Evolutionary conservation across 805 yeast species (phyloP), one percentile per base, ranked within the genome.

Genomic region (Schwanniomyces occidentalis): DNA sequence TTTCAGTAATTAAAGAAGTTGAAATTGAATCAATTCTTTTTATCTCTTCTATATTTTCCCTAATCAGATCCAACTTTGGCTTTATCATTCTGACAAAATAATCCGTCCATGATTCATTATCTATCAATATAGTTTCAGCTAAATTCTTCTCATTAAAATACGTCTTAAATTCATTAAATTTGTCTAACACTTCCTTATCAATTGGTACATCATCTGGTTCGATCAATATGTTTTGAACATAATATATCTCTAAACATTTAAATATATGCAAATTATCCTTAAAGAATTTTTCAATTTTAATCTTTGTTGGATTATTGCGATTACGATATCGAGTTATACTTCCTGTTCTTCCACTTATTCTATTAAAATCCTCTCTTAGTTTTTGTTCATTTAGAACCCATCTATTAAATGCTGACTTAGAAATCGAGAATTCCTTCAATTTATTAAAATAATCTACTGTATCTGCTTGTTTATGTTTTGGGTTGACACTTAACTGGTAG

Each of bases 401-500:
- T 20, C 52, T 29, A 15, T 46, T 46, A 17, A 51, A 43, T 1
- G 47, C 40, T 16, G 50, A 49, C 18, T 38, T 46, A 12, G 49
- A 38, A 14, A 40, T 31, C 19, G 40, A 45, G 41, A 35, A 48
- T 14, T 37, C 34, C 14, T 34, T 30, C 23, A 33, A 26, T 5
- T 33, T 16, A 9, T 19, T 30, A 24, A 49, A 51, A 33, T 44
- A 39, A 24, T 35, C 38, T 16, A 51, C 35, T 2, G 62, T 51
- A 13, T 46, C 45, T 5, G 42, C 25, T 21, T 47, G 51, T 16
- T 45, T 44, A 35, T 56, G 58, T 8, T 26, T 36, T 7, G 51
- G 50, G 27, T 54, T 41, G 6, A 32, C n/a, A 2, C 27, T 25
- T 2, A 46, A 29, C 23, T 48, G 51, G 27, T 44, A 45, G 22